Percentiles rank a stretch among this genome's conserved stretches.
phyloP scores from a whole-genome alignment of 148 eudicot species.

The Salicornia ramosissima region DNA sequence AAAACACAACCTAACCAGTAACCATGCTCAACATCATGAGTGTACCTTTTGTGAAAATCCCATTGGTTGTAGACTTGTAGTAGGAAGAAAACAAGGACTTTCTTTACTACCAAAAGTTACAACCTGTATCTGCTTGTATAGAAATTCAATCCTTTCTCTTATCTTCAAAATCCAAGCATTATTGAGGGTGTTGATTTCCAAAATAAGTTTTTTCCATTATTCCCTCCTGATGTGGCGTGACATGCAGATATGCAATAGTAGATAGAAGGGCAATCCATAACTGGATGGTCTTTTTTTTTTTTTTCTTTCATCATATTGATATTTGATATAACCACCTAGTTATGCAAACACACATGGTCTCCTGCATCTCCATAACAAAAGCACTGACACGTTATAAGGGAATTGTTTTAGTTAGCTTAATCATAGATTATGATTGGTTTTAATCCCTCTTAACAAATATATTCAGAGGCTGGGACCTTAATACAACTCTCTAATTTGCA shows the following conservation, averaged over 20 bases:
- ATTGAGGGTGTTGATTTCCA: background rate
- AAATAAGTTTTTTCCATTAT: background rate
- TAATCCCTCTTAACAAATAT: background rate
- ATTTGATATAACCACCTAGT: background rate
- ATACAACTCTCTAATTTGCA: background rate
- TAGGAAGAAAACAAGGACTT: background rate
- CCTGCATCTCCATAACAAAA: background rate
- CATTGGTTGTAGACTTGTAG: background rate
- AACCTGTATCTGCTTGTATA: background rate
- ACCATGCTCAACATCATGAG: background rate
- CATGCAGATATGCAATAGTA: background rate
- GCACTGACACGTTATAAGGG: background rate
- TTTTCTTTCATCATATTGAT: background rate
- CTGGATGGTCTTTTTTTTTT: background rate
- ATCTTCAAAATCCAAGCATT: background rate
- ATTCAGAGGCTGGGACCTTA: background rate
- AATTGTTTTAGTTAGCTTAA: background rate
- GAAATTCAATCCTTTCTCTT: no score
- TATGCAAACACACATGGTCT: background rate
- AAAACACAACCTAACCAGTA: background rate
- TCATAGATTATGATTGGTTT: background rate
- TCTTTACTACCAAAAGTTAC: background rate
- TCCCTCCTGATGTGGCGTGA: background rate
- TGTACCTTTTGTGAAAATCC: background rate
- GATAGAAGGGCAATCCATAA: background rate